Evolutionary conservation across 768 basidiomycete genomes (phyloP).

Genomic region (Grammothele lineata): DNA sequence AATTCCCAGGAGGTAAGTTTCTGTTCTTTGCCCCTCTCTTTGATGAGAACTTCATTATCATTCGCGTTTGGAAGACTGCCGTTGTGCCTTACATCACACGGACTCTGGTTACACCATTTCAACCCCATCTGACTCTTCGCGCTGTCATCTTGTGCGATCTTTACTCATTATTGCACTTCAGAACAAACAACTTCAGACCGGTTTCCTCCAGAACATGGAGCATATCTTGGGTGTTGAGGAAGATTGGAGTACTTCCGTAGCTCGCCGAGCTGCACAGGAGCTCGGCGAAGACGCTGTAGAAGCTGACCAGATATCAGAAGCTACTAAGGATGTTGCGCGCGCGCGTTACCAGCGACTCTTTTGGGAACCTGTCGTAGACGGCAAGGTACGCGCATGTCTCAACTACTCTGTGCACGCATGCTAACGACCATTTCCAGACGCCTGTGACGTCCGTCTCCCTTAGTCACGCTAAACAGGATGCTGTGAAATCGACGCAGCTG

Average conservation of each 20-base stretch:
- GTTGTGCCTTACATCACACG: constrained; percentile 61
- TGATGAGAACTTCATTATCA: constrained; percentile 59
- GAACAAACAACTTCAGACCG: constrained; percentile 69
- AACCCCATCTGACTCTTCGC: constrained; percentile 60
- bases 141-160: neutral
- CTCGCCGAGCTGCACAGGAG: constrained; percentile 10
- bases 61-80: constrained; percentile 66
- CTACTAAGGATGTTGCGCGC: constrained; percentile 50
- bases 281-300: constrained; percentile 48
- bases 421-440: constrained; percentile 37
- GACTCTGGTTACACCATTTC: constrained; percentile 57
- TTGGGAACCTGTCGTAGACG: constrained; percentile 77
- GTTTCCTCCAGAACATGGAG: constrained; percentile 83
- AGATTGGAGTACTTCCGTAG: no score
- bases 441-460: constrained; percentile 49
- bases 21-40: neutral
- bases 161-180: constrained; percentile 25
- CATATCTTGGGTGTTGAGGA: constrained; percentile 54
- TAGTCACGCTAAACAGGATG: constrained; percentile 41
- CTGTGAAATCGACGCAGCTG: constrained; percentile 31
- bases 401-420: neutral
- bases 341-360: constrained; percentile 68
- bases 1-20: constrained; percentile 38
- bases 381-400: constrained; percentile 43
- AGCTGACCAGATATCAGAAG: constrained; percentile 56